phyloP scores from a whole-genome alignment of 768 basidiomycete species.

The Phaeotremella skinneri region DNA sequence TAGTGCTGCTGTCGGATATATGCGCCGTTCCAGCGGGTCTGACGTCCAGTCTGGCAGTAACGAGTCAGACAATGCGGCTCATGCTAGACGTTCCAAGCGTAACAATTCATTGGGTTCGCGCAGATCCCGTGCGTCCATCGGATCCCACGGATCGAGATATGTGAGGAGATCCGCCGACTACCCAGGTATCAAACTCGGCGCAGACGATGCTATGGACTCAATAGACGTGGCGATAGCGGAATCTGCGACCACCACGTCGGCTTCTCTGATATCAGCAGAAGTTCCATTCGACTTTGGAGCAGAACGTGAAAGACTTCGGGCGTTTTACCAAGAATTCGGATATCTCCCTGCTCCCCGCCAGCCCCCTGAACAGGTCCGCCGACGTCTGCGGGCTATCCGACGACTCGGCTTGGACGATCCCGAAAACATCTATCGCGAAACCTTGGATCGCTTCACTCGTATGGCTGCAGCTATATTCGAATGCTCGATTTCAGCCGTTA shows the following conservation, averaged over 20 bases:
- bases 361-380: constrained; percentile 26
- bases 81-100: not conserved
- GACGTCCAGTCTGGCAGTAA: not conserved
- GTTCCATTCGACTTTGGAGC: constrained; percentile 15
- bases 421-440: constrained; percentile 20
- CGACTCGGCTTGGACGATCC: constrained; percentile 35
- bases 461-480: constrained; percentile 42
- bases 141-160: not conserved
- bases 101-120: not conserved
- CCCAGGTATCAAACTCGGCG: not conserved
- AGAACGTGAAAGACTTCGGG: constrained; percentile 26
- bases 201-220: not conserved
- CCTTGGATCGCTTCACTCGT: constrained; percentile 44
- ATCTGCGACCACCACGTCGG: constrained; percentile 20
- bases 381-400: constrained; percentile 38
- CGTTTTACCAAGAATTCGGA: constrained; percentile 34
- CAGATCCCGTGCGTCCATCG: not conserved
- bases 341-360: constrained; percentile 41
- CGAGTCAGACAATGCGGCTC: not conserved
- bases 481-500: constrained; percentile 34
- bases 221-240: constrained; percentile 20
- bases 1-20: not conserved
- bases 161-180: not conserved
- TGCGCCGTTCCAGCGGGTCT: not conserved
- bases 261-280: constrained; percentile 18